Percentiles rank a stretch among this genome's conserved stretches.
phyloP scores from a whole-genome alignment of 305 asterid genomes.

The Petunia hybrid region DNA sequence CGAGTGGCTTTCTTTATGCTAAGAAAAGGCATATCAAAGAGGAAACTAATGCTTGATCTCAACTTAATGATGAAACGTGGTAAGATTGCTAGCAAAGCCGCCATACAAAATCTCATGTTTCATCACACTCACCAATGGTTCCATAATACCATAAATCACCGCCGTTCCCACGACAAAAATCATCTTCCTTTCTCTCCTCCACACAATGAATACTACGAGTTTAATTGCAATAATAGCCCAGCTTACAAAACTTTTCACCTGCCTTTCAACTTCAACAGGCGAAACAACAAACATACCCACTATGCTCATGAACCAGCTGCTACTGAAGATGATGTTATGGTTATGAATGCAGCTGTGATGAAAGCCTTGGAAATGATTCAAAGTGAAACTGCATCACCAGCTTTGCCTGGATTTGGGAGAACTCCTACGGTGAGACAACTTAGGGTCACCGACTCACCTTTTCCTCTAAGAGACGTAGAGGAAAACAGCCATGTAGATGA shows the following conservation, averaged over 20 bases:
- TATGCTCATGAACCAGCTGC: conserved; percentile 25
- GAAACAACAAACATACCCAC: not conserved
- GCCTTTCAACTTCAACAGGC: conserved; percentile 40
- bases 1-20: conserved; percentile 51
- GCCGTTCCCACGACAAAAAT: not conserved
- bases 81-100: conserved; percentile 46
- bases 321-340: conserved; percentile 25
- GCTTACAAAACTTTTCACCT: conserved; percentile 37
- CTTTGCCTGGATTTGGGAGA: conserved; percentile 44
- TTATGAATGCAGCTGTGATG: conserved; percentile 23
- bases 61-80: conserved; percentile 51
- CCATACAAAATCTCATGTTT: conserved; percentile 52
- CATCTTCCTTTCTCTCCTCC: conserved; percentile 29
- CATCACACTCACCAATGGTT: conserved; percentile 43
- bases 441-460: conserved; percentile 54
- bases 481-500: conserved; percentile 41
- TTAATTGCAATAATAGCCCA: conserved; percentile 66
- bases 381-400: conserved; percentile 42
- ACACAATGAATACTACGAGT: conserved; percentile 59
- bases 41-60: conserved; percentile 48
- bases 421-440: conserved; percentile 49
- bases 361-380: conserved; percentile 42
- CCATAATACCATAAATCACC: not conserved
- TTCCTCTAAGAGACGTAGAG: conserved; percentile 36
- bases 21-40: conserved; percentile 52